Conservation (phyloP, 345 rosid species). For the Linum trigynum region DNA sequence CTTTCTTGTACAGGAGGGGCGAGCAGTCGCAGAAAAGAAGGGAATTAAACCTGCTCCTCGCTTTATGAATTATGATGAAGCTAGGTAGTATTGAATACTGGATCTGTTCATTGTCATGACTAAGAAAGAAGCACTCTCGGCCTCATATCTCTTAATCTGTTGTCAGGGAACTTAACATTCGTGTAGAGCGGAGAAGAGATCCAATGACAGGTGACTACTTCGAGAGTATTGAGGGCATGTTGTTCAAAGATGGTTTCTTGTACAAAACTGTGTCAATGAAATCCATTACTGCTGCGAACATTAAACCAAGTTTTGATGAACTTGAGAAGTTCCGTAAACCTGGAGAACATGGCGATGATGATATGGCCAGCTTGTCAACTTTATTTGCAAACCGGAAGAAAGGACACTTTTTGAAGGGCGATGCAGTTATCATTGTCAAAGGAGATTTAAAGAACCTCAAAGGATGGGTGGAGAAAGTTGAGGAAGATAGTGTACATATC, state of each 20-base stretch:
- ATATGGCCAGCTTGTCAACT: conserved; percentile 67
- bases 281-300: conserved; percentile 62
- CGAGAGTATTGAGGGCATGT: conserved; percentile 70
- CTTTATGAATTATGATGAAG: conserved; percentile 90
- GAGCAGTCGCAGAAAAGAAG: conserved; percentile 79
- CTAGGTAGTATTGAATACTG: conserved; percentile 44
- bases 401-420: conserved; percentile 98
- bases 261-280: conserved; percentile 77
- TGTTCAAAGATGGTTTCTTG: conserved; percentile 85
- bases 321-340: conserved; percentile 84
- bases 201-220: conserved; percentile 82
- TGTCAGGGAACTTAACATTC: conserved; percentile 78
- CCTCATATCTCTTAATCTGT: conserved; percentile 1
- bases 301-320: conserved; percentile 90
- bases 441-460: conserved; percentile 89
- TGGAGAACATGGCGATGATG: conserved; percentile 67
- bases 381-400: conserved; percentile 86
- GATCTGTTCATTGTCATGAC: neutral
- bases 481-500: conserved; percentile 85
- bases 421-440: conserved; percentile 84
- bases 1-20: conserved; percentile 55
- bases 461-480: conserved; percentile 99
- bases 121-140: neutral
- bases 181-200: conserved; percentile 87
- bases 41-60: conserved; percentile 95